A percentile compares a stretch with the other conserved stretches of the same genome.
Conservation (phyloP, 225 moss, liverwort and hornwort species). For the Rhytidiadelphus loreus region DNA sequence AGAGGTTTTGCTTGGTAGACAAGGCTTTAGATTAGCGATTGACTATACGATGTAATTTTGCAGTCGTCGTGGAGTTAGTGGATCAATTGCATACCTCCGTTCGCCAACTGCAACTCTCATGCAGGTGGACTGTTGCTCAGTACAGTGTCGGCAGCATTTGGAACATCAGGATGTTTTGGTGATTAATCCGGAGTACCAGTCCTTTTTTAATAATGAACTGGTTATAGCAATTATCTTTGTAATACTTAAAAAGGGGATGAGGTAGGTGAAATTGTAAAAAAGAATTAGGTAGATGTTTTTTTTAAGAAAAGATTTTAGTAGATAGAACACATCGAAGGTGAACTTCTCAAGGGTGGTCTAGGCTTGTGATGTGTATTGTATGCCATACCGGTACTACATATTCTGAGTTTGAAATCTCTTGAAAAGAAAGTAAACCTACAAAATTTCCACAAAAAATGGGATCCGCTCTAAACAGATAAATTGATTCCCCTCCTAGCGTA, state of each 20-base stretch:
- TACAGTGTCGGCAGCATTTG: background rate
- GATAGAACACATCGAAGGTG: background rate
- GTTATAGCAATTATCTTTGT: fast-evolving
- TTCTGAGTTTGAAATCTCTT: background rate
- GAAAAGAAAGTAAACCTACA: fast-evolving
- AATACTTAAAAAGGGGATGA: fast-evolving
- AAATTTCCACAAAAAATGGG: too few relatives aligned
- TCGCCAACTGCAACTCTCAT: fast-evolving
- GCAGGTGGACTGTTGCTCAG: background rate
- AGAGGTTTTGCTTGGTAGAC: fast-evolving
- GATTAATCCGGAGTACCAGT: fast-evolving
- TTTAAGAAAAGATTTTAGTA: background rate
- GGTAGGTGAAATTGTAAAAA: too few relatives aligned
- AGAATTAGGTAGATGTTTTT: fast-evolving
- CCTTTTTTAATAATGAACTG: fast-evolving
- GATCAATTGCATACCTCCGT: fast-evolving
- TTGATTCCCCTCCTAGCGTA: background rate
- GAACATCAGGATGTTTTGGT: background rate
- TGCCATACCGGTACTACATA: background rate
- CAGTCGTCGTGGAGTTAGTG: background rate
- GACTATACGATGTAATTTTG: fast-evolving
- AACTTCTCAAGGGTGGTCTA: background rate
- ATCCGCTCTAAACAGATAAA: background rate
- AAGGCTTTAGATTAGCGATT: fast-evolving
- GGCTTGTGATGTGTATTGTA: too few relatives aligned